Conservation (phyloP, 2,329 filamentous ascomycete genomes). For the Thermoascus crustaceus region DNA sequence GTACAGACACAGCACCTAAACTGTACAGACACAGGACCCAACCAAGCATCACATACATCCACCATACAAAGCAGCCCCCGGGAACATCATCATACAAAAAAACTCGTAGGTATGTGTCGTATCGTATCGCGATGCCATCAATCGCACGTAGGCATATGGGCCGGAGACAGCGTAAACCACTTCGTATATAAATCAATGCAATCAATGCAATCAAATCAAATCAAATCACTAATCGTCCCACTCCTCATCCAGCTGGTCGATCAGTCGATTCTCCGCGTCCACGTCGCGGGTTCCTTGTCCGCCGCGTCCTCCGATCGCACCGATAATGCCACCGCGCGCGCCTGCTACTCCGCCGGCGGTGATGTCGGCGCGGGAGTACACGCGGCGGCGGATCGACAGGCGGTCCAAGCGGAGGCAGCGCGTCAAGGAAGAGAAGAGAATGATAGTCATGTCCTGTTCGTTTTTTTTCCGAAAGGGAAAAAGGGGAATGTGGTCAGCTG, state of each 20-base stretch:
- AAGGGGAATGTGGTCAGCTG: constrained; percentile 12
- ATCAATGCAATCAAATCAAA: too few species aligned
- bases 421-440: constrained; percentile 38
- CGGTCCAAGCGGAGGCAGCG: constrained; percentile 30
- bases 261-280: constrained; percentile 87
- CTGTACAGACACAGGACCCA: too few species aligned
- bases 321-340: constrained; percentile 22
- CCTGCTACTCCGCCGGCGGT: constrained; percentile 7
- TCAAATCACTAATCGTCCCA: constrained; percentile 96
- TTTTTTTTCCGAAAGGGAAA: constrained; percentile 8
- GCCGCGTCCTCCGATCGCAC: constrained; percentile 27
- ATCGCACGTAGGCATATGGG: too few species aligned
- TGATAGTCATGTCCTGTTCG: constrained; percentile 39
- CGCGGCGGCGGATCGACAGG: constrained; percentile 24
- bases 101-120: too few species aligned
- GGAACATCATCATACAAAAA: too few species aligned
- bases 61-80: too few species aligned
- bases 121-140: too few species aligned
- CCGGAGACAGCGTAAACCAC: too few species aligned
- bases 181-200: too few species aligned
- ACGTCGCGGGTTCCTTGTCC: constrained; percentile 31
- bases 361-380: constrained; percentile 26
- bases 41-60: too few species aligned
- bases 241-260: constrained; percentile 93
- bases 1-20: too few species aligned